phyloP scores from a whole-genome alignment of 257 asterid genomes.

The Petunia secreta region DNA sequence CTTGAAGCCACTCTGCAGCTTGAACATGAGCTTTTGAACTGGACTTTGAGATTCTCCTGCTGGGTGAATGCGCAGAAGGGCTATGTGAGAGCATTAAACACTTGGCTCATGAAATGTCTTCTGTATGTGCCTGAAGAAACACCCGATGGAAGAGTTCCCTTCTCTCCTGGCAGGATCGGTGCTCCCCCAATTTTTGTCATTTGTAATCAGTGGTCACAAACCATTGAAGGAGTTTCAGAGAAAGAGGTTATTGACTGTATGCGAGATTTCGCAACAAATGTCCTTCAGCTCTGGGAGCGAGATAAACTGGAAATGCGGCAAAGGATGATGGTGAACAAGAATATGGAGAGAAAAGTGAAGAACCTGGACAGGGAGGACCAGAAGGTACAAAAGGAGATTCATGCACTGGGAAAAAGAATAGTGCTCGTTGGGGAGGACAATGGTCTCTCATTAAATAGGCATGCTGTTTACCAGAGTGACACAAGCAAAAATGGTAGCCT shows the following conservation, averaged over 20 bases:
- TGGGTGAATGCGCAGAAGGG: constrained; percentile 87
- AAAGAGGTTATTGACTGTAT: constrained; percentile 78
- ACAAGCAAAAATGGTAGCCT: constrained; percentile 70
- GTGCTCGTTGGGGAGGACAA: constrained; percentile 49
- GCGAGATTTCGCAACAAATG: constrained; percentile 70
- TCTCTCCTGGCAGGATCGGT: constrained; percentile 92
- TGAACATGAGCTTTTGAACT: constrained; percentile 72
- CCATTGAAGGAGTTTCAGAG: constrained; percentile 74
- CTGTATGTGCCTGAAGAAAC: constrained; percentile 94
- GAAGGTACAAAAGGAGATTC: constrained; percentile 86
- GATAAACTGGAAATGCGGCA: constrained; percentile 76
- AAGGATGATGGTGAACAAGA: constrained; percentile 67
- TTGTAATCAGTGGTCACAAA: constrained; percentile 89
- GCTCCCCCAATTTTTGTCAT: constrained; percentile 86
- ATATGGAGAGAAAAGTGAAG: constrained; percentile 70
- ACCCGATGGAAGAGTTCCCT: constrained; percentile 79
- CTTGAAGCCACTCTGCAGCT: constrained; percentile 84
- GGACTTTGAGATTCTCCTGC: constrained; percentile 78
- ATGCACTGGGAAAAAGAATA: constrained; percentile 73
- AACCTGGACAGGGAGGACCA: constrained; percentile 84
- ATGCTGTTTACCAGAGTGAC: constrained; percentile 80
- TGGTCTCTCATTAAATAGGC: constrained; percentile 56
- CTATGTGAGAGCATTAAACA: constrained; percentile 67
- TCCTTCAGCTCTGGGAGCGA: constrained; percentile 77
- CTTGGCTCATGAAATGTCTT: constrained; percentile 94